Base-by-base conservation (phyloP, 352 stramenopile species). In the Pythium sukuiense region DNA sequence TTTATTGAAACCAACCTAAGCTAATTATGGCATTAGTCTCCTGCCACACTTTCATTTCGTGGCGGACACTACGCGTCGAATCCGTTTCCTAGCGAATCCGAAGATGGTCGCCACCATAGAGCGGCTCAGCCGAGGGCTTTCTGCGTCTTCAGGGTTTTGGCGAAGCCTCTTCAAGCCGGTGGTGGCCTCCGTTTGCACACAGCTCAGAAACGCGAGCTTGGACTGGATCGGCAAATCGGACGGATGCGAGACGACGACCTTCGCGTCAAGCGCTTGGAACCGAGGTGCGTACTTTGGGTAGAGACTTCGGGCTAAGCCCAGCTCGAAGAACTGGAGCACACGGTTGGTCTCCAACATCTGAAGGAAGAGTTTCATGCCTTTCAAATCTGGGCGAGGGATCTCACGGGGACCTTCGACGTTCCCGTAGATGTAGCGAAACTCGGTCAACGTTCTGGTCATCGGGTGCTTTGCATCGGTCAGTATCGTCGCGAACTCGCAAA, bases 381-480 rank as follows among this genome's bases (percentile, higher is more conserved):
- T 37, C 7, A 14, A 7, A 50, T 70, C 48, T 0, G 63, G 63
- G 2, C 55, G 55, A 2, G 14, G 20, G 12, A 46, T 16, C 6
- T 62, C 53, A 18, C 45, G 26, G 11, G 43, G 45, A n/a, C 32
- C 39, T 2, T 56, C 62, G 18, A 69, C 4, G 11, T 55, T 39
- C 16, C 59, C 55, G 48, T 43, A 68, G 7, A 62, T 56, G 41
- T 53, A 68, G 0, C 61, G 61, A 43, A 66, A 68, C 61, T 67
- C 52, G 4, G 3, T 33, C 12, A 67, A 41, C 29, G 29, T 60
- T 20, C 59, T 18, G 1, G 39, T 55, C 39, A 67, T 67, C 1
- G n/a, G 52, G 6, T 61, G 61, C 8, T n/a, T 41, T 1, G 29
- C 8, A 26, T 67, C 61, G 30, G 60, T 24, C 18, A 67, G 39